Conservation (phyloP, 1,139 yeast species). For the Hansenula sp. region DNA sequence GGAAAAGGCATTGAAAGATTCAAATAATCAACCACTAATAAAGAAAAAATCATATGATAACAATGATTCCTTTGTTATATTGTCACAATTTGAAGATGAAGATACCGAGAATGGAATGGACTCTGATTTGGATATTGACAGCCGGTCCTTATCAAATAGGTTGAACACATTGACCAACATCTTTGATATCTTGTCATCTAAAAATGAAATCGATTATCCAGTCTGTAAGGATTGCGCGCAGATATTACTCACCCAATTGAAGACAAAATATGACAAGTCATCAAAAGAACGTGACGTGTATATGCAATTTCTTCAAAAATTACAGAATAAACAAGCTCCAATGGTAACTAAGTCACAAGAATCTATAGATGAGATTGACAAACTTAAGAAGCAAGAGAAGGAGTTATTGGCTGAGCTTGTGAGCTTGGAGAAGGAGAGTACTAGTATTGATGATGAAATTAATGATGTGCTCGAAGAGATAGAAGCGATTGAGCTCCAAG, state of each 20-base stretch:
- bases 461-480: conserved; percentile 37
- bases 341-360: conserved; percentile 33
- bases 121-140: conserved; percentile 12
- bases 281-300: conserved; percentile 80
- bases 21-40: conserved; percentile 9
- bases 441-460: conserved; percentile 38
- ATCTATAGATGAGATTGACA: conserved; percentile 28
- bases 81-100: conserved; percentile 24
- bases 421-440: conserved; percentile 39
- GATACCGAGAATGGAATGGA: conserved; percentile 6
- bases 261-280: conserved; percentile 66
- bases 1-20: conserved; percentile 10
- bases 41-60: conserved; percentile 13
- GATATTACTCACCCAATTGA: conserved; percentile 60
- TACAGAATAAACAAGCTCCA: conserved; percentile 50
- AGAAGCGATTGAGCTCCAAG: conserved; percentile 35
- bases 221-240: conserved; percentile 85
- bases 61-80: conserved; percentile 26
- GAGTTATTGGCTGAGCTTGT: conserved; percentile 38
- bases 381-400: conserved; percentile 33
- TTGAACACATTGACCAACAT: conserved; percentile 53
- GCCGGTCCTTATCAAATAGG: conserved; percentile 33
- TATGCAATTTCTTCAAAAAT: conserved; percentile 62
- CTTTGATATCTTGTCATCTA: conserved; percentile 60
- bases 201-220: conserved; percentile 83